Percentiles rank a stretch among this genome's conserved stretches.
These are phyloP conservation scores for Chlorophyllum brunneum DNA, from an alignment of 768 basidiomycete species.

Conservation along the genomic window DNA sequence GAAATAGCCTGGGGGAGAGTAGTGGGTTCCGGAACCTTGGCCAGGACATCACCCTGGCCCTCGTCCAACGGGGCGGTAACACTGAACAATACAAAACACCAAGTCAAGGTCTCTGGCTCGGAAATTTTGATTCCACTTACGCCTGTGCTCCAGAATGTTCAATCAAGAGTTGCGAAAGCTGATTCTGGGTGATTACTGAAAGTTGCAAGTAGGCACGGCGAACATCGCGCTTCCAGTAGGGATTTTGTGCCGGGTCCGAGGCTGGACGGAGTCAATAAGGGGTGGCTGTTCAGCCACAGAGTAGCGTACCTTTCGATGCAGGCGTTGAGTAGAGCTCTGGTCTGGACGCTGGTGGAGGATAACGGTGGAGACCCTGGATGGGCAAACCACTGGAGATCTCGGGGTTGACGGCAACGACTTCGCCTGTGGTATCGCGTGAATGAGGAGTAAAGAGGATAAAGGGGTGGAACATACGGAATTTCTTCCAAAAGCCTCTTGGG, in stretches of 20 bases:
- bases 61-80: conserved; percentile 49
- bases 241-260: conserved; percentile 84
- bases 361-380: conserved; percentile 64
- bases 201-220: conserved; percentile 90
- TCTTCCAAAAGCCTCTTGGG: conserved; percentile 95
- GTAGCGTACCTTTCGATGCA: conserved; percentile 71
- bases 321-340: conserved; percentile 85
- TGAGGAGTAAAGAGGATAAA: neutral
- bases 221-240: conserved; percentile 96
- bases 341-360: conserved; percentile 85
- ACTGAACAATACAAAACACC: conserved; percentile 28
- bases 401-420: conserved; percentile 80
- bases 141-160: conserved; percentile 64
- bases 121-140: conserved; percentile 41
- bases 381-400: conserved; percentile 91
- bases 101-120: neutral
- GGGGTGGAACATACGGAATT: conserved; percentile 66
- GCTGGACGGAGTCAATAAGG: conserved; percentile 38
- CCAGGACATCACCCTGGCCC: conserved; percentile 42
- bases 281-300: neutral
- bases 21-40: conserved; percentile 37
- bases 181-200: conserved; percentile 81
- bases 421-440: conserved; percentile 47
- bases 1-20: conserved; percentile 74
- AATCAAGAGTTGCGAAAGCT: conserved; percentile 77